Evolutionary conservation across 495 filamentous ascomycete species (phyloP), one percentile per base, ranked within the genome.

Genomic region (Penicillium manginii): DNA sequence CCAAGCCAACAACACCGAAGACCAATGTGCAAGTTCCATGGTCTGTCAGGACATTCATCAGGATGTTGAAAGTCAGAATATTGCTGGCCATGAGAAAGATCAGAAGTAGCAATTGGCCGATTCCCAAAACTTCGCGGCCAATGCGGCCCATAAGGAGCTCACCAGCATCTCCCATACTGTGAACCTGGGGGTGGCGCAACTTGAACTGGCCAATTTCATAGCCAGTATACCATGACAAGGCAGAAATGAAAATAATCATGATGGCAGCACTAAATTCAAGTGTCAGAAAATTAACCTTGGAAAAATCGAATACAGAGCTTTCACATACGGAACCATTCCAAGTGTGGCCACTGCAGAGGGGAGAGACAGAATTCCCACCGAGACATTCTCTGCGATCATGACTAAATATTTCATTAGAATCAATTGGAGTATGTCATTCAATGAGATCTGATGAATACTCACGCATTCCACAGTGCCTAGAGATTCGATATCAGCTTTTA

Each of bases 31-130:
- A 93, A 3, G 79, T 73, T 3, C 76, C 83, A 64, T 90, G 81
- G 7, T 84, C 68, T 1, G 87, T 86, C 26, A 92, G 66, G 11
- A 78, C 83, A 50, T 91, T 81, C 54, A 87, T 77, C 46, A 91
- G 83, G 19, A 90, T 88, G 32, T 74, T 72, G 26, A 90, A 73
- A 60, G 89, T 86, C 58, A 86, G 81, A 0, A 91, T 82, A 63
- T 93, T 89, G 26, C 87, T 88, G 6, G 82, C 88, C 76, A 89
- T 86, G 54, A 89, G 84, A 75, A 93, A 91, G 31, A 88, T 72
- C 19, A 91, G 76, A 58, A 91, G 83, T 48, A 90, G 62, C 8
- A 83, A 69, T 63, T 89, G 87, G 63, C 84, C 86, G 50, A 73
- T 68, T 10, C 83, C 83, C 54, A 88, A 72, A 29, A 92, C 51